These are phyloP conservation scores for Termitomyces titanicus DNA, from an alignment of 768 basidiomycete species.

Conservation along the genomic window DNA sequence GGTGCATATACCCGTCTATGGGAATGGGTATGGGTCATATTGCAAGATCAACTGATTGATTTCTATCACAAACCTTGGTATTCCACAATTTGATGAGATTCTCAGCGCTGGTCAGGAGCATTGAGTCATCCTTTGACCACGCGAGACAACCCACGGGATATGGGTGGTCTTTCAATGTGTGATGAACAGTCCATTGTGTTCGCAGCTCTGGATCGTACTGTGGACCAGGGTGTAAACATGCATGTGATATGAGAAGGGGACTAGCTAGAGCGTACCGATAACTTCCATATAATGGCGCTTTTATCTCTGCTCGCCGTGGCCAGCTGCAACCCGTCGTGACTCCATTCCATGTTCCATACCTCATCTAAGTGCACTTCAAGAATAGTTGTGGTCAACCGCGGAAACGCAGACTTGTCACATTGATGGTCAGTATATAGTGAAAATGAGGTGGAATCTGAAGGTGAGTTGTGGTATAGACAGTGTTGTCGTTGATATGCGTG, in stretches of 20 bases:
- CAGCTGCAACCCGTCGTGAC: constrained; percentile 78
- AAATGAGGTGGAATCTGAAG: constrained; percentile 50
- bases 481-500: constrained; percentile 71
- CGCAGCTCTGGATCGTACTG: constrained; percentile 21
- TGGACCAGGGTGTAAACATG: neutral
- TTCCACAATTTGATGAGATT: constrained; percentile 87
- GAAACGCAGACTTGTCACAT: constrained; percentile 81
- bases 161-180: constrained; percentile 69
- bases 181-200: constrained; percentile 53
- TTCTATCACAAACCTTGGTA: constrained; percentile 54
- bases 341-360: constrained; percentile 97
- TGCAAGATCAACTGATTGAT: neutral
- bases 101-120: constrained; percentile 83
- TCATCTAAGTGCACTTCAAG: constrained; percentile 87
- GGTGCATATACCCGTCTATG: constrained; percentile 71
- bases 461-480: constrained; percentile 86
- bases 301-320: constrained; percentile 89
- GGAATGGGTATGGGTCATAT: neutral
- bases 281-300: constrained; percentile 84
- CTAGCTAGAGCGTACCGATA: constrained; percentile 56
- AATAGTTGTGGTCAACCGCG: constrained; percentile 79
- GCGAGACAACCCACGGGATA: constrained; percentile 79
- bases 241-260: constrained; percentile 4
- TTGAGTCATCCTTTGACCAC: constrained; percentile 89
- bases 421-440: constrained; percentile 88